Evolutionary conservation across 768 basidiomycete species (phyloP), one percentile per base, ranked within the genome.

Genomic region (Auricularia heimuer): DNA sequence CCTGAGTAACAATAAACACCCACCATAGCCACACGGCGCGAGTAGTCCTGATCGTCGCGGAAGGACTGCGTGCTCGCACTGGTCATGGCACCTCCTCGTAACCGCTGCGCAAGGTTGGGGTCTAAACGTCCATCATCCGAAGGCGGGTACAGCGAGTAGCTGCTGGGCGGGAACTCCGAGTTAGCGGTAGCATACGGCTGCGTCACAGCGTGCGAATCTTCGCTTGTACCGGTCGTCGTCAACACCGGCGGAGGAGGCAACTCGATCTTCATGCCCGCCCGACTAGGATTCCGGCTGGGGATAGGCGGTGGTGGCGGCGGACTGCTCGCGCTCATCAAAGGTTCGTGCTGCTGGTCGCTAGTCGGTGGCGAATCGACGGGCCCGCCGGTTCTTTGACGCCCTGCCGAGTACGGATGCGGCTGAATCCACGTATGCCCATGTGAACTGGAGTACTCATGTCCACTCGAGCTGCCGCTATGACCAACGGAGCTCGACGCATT

Each of bases 31-130:
- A 60, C 14, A 7, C 56, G 56, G 24, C 56, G 56, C 56, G 56
- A 60, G 34, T 60, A 60, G 29, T 60, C 56, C 56, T 60, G 56
- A 18, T 60, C 56, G 29, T 60, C 56, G 24, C 56, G 21, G 56
- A 60, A 60, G 11, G 56, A 60, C 29, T 29, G 56, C 56, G 56
- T 60, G 18, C 56, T 60, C 47, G 47, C 47, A 18, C 29, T 60
- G 24, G 29, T 60, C 24, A 60, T 14, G 8, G 34, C 56, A 60
- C 56, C 34, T 33, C 56, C 56, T 29, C 56, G 56, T 24, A 60
- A 60, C 24, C 56, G 56, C 12, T 35, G 29, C 8, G 56, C 56
- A 24, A 60, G 21, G 3, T 35, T 60, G 6, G 56, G 56, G 56
- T 60, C 56, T 24, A 60, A 18, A 1, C 56, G 24, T 24, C 29